A percentile compares a stretch with the other conserved stretches of the same genome.
These are phyloP conservation scores for Dioszegia hungarica DNA, from an alignment of 768 basidiomycete species.

Conservation along the genomic window DNA sequence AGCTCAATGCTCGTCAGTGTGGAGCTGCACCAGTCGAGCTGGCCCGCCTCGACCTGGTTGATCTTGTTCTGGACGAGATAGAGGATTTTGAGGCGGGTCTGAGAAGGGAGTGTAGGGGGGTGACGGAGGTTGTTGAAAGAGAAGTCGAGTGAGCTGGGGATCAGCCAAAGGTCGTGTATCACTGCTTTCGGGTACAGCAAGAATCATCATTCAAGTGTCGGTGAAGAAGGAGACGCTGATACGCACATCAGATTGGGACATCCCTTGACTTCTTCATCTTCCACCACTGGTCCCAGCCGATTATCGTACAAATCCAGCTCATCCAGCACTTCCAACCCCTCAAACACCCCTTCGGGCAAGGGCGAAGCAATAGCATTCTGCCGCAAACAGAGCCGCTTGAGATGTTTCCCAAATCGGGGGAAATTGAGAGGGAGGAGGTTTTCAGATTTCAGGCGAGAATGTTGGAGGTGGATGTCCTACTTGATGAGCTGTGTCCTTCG, in stretches of 20 bases:
- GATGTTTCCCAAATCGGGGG: slow-evolving; percentile 63
- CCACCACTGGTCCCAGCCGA: slow-evolving; percentile 68
- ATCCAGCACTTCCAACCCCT: slow-evolving; percentile 63
- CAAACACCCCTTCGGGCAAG: slow-evolving; percentile 64
- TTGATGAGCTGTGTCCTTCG: not conserved
- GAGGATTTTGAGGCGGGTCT: slow-evolving; percentile 59
- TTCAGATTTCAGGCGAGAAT: slow-evolving; percentile 64
- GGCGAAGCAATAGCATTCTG: slow-evolving; percentile 76
- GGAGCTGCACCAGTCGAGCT: slow-evolving; percentile 57
- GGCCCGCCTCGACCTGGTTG: slow-evolving; percentile 59
- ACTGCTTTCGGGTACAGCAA: no score
- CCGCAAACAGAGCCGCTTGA: slow-evolving; percentile 73
- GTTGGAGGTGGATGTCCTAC: slow-evolving; percentile 82
- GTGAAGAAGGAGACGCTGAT: no score
- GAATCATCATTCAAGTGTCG: no score
- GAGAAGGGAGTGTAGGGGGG: slow-evolving; percentile 54
- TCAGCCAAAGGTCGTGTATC: no score
- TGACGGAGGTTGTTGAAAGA: slow-evolving; percentile 85
- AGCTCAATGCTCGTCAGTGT: slow-evolving; percentile 79
- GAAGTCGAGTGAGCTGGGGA: slow-evolving; percentile 70
- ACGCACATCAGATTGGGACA: slow-evolving; percentile 49
- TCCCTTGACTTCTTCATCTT: slow-evolving; percentile 58
- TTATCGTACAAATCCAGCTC: slow-evolving; percentile 97
- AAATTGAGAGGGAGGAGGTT: slow-evolving; percentile 56
- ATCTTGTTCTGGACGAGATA: slow-evolving; percentile 98